Base-by-base conservation (phyloP, 108 stramenopile genomes). In the Fragilaria radians region DNA sequence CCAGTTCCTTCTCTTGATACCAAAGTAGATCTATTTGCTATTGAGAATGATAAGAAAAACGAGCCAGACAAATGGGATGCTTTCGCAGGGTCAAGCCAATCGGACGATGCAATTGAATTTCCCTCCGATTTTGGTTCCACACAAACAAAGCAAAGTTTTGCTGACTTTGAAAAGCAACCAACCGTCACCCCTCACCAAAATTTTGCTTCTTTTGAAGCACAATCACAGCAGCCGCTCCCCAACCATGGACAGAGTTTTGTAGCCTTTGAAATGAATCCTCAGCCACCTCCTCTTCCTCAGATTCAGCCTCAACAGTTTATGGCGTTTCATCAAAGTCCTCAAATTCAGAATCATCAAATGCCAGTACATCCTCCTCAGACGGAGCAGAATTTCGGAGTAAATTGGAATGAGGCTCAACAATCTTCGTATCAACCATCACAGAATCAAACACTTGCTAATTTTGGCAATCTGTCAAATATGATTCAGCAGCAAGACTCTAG, bases 11-110 rank as follows among this genome's bases (percentile, higher is more conserved):
- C 78, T 18, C 51, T 71, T 32, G 54, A 71, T 14, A 32, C 67
- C 2, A 25, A 63, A n/a, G n/a, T n/a, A n/a, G n/a, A n/a, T n/a
- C n/a, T n/a, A n/a, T n/a, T n/a, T n/a, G 52, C 33, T 14, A 42
- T 52, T 21, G 48, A 61, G 28, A 24, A 18, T 31, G 61, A 48
- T 49, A 19, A 55, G 61, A n/a, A n/a, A n/a, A n/a, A n/a, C n/a
- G n/a, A n/a, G n/a, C n/a, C n/a, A n/a, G n/a, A n/a, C n/a, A n/a
- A n/a, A n/a, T 67, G 72, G 32, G 86, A 82, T 76, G 82, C 86
- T 18, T 84, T 88, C 71, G 79, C 76, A 19, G 65, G 66, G 28
- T 68, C 70, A 9, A 42, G 65, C 9, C 52, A 47, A 22, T 31
- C 71, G 48, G 29, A 34, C 19, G 32, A 66, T 3, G n/a, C 61